These are phyloP conservation scores for Cladophialophora immunda DNA, from an alignment of 2,329 filamentous ascomycete species.

Conservation along the genomic window DNA sequence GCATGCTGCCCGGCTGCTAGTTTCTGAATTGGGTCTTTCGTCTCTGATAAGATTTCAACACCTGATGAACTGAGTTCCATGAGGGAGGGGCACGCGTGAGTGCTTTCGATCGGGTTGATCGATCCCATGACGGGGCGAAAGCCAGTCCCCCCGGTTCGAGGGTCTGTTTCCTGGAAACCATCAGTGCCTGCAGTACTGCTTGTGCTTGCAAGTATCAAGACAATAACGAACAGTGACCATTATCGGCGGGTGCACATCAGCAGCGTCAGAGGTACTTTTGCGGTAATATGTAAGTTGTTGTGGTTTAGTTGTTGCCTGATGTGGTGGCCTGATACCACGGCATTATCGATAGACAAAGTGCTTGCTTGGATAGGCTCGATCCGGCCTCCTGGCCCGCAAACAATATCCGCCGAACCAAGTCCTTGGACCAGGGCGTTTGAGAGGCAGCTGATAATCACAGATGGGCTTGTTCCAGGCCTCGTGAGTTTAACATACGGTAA, in stretches of 20 bases:
- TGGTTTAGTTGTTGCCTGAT: not conserved
- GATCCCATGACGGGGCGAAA: not conserved
- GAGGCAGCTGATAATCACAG: not conserved
- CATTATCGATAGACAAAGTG: not conserved
- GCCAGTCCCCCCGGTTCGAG: not conserved
- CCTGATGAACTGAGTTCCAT: not conserved
- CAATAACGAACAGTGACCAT: not conserved
- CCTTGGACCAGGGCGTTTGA: not conserved
- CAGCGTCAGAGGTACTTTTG: not conserved
- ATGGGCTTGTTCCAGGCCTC: not conserved
- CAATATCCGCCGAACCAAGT: not conserved
- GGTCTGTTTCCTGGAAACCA: not conserved
- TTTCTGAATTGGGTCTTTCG: too few species aligned
- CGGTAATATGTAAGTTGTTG: not conserved
- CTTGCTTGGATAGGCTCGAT: not conserved
- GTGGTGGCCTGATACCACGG: conserved; percentile 1
- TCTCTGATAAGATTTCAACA: not conserved
- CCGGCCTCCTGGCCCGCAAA: too few species aligned
- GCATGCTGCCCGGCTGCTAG: not conserved
- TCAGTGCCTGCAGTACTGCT: not conserved
- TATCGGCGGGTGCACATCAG: too few species aligned
- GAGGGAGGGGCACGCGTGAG: not conserved
- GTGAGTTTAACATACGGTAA: not conserved
- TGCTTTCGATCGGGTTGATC: not conserved
- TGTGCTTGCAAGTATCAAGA: not conserved